A percentile compares a stretch with the other conserved stretches of the same genome.
These are phyloP conservation scores for Xylaria venustula DNA, from an alignment of 495 filamentous ascomycete species.

Conservation along the genomic window DNA sequence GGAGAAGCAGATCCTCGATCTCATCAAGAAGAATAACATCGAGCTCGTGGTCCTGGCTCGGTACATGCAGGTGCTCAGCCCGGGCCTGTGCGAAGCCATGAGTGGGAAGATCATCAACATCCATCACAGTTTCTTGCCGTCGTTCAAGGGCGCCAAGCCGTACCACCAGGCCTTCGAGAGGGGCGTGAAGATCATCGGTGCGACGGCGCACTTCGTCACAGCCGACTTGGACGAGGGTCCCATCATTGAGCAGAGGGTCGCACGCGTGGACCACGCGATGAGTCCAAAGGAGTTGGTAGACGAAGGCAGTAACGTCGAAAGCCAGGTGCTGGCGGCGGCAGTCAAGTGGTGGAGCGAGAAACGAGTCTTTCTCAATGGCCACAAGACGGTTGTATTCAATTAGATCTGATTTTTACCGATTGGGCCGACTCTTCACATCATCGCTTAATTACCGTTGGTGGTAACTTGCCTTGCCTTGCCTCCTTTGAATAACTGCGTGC, in stretches of 20 bases:
- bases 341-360: conserved; percentile 74
- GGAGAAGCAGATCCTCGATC: conserved; percentile 62
- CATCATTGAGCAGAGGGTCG: conserved; percentile 75
- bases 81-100: conserved; percentile 68
- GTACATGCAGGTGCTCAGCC: conserved; percentile 80
- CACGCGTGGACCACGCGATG: conserved; percentile 66
- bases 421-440: too few relatives aligned
- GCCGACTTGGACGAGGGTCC: conserved; percentile 74
- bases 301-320: conserved; percentile 74
- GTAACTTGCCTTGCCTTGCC: too few relatives aligned
- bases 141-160: conserved; percentile 77
- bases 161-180: conserved; percentile 78
- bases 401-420: conserved; percentile 15
- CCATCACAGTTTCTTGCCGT: conserved; percentile 75
- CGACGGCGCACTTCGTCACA: conserved; percentile 75
- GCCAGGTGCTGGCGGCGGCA: conserved; percentile 66
- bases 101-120: conserved; percentile 78
- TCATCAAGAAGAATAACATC: conserved; percentile 60
- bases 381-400: conserved; percentile 72
- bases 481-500: too few relatives aligned
- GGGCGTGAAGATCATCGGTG: conserved; percentile 78
- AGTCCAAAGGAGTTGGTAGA: conserved; percentile 68
- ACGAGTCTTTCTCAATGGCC: conserved; percentile 67
- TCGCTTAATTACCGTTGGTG: too few relatives aligned
- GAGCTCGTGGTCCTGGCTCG: conserved; percentile 75